Percentiles rank a stretch among this genome's conserved stretches.
These are phyloP conservation scores for Termitomyces eurrhizus DNA, from an alignment of 768 basidiomycete genomes.

Conservation along the genomic window DNA sequence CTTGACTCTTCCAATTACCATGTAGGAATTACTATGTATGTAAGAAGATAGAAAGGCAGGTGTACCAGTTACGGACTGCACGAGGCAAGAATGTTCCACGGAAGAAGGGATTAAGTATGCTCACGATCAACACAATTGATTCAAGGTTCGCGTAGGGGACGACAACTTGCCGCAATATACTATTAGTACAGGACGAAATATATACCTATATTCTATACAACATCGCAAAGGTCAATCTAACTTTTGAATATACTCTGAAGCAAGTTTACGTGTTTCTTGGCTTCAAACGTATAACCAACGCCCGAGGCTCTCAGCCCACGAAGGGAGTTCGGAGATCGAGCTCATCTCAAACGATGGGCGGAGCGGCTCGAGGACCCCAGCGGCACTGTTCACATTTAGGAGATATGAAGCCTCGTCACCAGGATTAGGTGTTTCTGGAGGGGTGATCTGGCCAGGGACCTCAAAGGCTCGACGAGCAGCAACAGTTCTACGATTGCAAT, in stretches of 20 bases:
- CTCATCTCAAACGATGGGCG: slow-evolving; percentile 42
- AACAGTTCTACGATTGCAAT: slow-evolving; percentile 32
- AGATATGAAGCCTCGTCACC: slow-evolving; percentile 19
- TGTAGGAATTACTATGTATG: not conserved
- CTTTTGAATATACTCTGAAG: not conserved
- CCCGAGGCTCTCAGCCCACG: slow-evolving; percentile 52
- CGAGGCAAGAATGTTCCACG: slow-evolving; percentile 7
- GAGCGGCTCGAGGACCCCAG: slow-evolving; percentile 27
- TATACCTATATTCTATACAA: slow-evolving; percentile 1
- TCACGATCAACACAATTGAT: not conserved
- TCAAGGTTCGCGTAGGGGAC: not conserved
- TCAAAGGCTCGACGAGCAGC: slow-evolving; percentile 15
- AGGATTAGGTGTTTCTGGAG: slow-evolving; percentile 44
- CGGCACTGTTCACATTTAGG: slow-evolving; percentile 18
- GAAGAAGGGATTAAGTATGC: not conserved
- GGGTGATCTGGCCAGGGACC: slow-evolving; percentile 40
- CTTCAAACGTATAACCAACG: slow-evolving; percentile 59
- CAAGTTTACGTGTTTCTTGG: slow-evolving; percentile 3
- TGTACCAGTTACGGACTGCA: not conserved
- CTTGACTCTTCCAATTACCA: not conserved
- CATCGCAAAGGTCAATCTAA: not conserved
- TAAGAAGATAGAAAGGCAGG: not conserved
- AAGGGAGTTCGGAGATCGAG: slow-evolving; percentile 36
- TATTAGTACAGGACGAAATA: not conserved
- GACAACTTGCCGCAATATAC: not conserved